Evolutionary conservation across 2,329 filamentous ascomycete species (phyloP), one percentile per base, ranked within the genome.

Genomic region (Penicillium polonicum): DNA sequence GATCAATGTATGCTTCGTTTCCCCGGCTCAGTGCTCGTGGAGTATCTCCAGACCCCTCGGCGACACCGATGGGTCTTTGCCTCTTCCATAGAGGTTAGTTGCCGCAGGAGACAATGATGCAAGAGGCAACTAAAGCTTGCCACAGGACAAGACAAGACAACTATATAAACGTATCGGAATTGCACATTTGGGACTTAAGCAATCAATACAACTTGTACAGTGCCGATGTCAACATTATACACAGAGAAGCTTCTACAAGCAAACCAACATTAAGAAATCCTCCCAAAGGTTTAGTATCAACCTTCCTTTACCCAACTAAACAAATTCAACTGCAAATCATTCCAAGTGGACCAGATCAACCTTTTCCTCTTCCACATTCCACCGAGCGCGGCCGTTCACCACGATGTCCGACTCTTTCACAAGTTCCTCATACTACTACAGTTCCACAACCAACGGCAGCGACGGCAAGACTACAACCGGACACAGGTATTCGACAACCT

Each of bases 381-480:
- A 46, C 57, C 46, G 23, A 55, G 56, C 45, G 41, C 56, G 7
- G 19, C 45, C 10, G 44, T 50, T 8, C 45, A 55, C 29, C 50
- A 58, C 48, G 44, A 66, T 71, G 68, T 61, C 68, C 59, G 61
- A 70, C 45, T 66, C 61, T n/a, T 68, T 68, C 52, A 65, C 61
- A 61, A 72, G 67, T 45, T 70, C 68, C n/a, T 70, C 70, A 31
- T 74, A 68, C 60, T 72, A 65, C 61, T 73, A 68, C 60, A 72
- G 63, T 60, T 70, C 71, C 17, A 65, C 69, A 5, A 69, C 60
- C 31, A 72, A 65, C 58, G 63, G 58, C 49, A 59, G 48, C 42
- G 61, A 70, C 51, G 69, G 68, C 38, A 65, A 50, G 15, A 58
- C 59, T 42, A 65, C 65, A n/a, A 67, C 68, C 27, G 73, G 71